These are phyloP conservation scores for Vanrija humicola DNA, from an alignment of 1,284 basidiomycete genomes.

Conservation along the genomic window DNA sequence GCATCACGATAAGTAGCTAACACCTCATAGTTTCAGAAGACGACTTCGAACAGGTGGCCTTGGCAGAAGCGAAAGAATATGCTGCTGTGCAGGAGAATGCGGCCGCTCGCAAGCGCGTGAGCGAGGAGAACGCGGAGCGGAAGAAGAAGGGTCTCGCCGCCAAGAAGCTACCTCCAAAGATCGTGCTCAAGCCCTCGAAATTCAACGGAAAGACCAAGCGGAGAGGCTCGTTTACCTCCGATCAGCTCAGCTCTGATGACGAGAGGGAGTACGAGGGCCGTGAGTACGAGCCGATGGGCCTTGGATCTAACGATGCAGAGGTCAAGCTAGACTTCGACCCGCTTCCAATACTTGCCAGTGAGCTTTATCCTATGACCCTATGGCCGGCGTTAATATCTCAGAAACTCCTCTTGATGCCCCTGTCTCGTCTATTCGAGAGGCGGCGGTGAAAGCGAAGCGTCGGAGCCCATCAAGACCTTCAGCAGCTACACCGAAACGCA, in stretches of 20 bases:
- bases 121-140: conserved; percentile 23
- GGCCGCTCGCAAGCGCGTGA: conserved; percentile 11
- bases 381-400: background rate
- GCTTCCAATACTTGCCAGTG: conserved; percentile 26
- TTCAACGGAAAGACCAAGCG: background rate
- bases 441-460: background rate
- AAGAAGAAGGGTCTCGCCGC: conserved; percentile 16
- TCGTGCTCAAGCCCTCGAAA: conserved; percentile 12
- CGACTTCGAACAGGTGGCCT: conserved; percentile 30
- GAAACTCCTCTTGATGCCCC: background rate
- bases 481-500: too few relatives aligned
- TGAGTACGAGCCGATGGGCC: conserved; percentile 14
- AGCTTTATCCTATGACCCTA: background rate
- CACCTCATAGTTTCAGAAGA: conserved; percentile 22
- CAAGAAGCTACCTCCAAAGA: conserved; percentile 14
- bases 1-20: background rate
- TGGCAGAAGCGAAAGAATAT: conserved; percentile 24
- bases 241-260: background rate
- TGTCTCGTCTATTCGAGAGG: background rate
- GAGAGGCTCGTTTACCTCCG: background rate
- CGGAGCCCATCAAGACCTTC: background rate
- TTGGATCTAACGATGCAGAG: conserved; percentile 11
- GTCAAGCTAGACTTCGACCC: conserved; percentile 29
- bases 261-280: conserved; percentile 30
- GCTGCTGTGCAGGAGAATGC: conserved; percentile 11